Evolutionary conservation across 257 asterid genomes (phyloP).

Genomic region (Solanum pinnatisectum): DNA sequence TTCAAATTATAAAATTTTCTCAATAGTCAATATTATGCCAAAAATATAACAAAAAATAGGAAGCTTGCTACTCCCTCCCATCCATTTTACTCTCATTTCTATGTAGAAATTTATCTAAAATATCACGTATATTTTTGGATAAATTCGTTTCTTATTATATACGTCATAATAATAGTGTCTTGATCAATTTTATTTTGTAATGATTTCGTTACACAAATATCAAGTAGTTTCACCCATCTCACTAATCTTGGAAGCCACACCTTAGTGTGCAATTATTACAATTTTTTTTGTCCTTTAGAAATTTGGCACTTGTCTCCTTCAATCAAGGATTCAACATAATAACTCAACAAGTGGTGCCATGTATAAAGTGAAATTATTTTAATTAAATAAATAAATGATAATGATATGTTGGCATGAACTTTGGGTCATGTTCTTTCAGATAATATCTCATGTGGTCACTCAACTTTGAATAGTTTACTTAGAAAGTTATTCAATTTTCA

Average conservation of each 20-base stretch:
- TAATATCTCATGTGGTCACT: too few relatives aligned
- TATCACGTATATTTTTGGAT: background rate
- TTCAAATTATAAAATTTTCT: background rate
- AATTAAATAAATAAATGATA: background rate
- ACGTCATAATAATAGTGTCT: accelerated
- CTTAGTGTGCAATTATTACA: background rate
- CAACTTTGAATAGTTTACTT: too few relatives aligned
- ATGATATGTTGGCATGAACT: background rate
- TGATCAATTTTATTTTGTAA: too few relatives aligned
- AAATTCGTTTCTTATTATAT: accelerated
- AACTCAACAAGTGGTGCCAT: background rate
- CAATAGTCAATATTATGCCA: background rate
- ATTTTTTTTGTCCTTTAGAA: background rate
- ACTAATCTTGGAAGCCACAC: background rate
- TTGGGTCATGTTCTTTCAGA: background rate
- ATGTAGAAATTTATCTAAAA: background rate
- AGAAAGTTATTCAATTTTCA: too few relatives aligned
- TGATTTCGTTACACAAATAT: too few relatives aligned
- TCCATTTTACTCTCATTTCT: background rate
- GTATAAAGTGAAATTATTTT: background rate
- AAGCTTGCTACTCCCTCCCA: background rate
- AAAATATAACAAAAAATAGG: background rate
- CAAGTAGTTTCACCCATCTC: background rate
- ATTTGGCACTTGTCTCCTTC: background rate
- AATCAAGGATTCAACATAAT: background rate